Percentiles rank a stretch among this genome's conserved stretches.
Conservation (phyloP, 176 grass and related monocot genomes). For the Carex kokanica region DNA sequence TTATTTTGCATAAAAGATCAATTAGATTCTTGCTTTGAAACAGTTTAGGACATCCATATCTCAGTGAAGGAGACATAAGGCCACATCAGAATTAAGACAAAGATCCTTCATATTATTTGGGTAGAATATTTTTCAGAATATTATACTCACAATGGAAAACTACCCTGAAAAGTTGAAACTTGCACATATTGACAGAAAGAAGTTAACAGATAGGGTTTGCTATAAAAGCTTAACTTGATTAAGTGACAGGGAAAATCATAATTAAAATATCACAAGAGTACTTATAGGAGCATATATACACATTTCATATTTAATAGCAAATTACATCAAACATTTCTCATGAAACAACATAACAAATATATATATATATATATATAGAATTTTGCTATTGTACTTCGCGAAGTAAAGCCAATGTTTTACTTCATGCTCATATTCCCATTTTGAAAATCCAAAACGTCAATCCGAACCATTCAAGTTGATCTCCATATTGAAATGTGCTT, state of each 20-base stretch:
- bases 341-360: neutral
- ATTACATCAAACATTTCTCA: neutral
- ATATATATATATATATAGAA: too few species aligned
- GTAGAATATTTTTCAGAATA: neutral
- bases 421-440: too few species aligned
- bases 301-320: neutral
- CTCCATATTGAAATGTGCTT: too few species aligned
- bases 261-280: neutral
- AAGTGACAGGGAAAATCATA: neutral
- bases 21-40: neutral
- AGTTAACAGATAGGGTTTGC: neutral
- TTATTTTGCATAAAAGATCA: neutral
- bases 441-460: too few species aligned
- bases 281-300: neutral
- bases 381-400: too few species aligned
- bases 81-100: neutral
- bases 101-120: neutral
- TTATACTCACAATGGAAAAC: neutral
- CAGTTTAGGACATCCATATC: neutral
- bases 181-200: neutral
- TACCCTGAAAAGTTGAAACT: neutral
- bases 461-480: too few species aligned
- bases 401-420: too few species aligned
- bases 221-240: neutral
- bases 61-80: neutral